phyloP scores from a whole-genome alignment of 768 basidiomycete species.

The Rhodotorula paludigena region DNA sequence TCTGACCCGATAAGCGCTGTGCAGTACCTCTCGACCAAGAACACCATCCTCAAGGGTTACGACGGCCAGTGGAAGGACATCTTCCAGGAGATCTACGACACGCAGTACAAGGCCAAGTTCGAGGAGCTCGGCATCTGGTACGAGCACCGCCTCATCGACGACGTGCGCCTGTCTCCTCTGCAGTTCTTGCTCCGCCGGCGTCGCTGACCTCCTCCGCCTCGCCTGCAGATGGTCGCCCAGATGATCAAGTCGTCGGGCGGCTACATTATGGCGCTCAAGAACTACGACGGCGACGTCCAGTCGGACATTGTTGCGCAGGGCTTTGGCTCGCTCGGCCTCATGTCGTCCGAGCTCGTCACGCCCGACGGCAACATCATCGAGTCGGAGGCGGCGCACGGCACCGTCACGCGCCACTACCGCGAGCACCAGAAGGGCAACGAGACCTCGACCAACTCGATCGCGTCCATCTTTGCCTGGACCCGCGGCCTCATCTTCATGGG shows the following conservation, averaged over 20 bases:
- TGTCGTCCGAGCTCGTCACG: constrained; percentile 83
- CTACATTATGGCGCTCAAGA: constrained; percentile 67
- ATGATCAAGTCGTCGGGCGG: constrained; percentile 94
- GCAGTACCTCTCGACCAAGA: constrained; percentile 96
- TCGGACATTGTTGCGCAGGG: constrained; percentile 72
- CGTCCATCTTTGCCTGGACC: constrained; percentile 98
- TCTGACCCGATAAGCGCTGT: not conserved
- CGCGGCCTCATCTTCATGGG: constrained; percentile 78
- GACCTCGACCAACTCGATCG: constrained; percentile 97
- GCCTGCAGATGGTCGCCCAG: constrained; percentile 80
- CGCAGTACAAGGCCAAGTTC: constrained; percentile 49
- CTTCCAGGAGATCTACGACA: constrained; percentile 87
- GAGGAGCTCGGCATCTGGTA: constrained; percentile 50
- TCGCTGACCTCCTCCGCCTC: not conserved
- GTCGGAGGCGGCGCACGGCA: constrained; percentile 91
- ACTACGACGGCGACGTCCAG: constrained; percentile 67
- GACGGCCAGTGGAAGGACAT: constrained; percentile 99
- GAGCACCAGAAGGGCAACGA: constrained; percentile 96
- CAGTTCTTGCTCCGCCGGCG: not conserved
- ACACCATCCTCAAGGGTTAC: constrained; percentile 94
- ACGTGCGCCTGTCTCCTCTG: constrained; percentile 44
- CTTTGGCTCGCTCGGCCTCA: constrained; percentile 94
- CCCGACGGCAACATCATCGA: constrained; percentile 90
- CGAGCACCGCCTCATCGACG: constrained; percentile 94
- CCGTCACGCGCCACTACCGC: constrained; percentile 72